Evolutionary conservation across 352 stramenopile genomes (phyloP), one percentile per base, ranked within the genome.

Genomic region (Phytopythium mirpurense): DNA sequence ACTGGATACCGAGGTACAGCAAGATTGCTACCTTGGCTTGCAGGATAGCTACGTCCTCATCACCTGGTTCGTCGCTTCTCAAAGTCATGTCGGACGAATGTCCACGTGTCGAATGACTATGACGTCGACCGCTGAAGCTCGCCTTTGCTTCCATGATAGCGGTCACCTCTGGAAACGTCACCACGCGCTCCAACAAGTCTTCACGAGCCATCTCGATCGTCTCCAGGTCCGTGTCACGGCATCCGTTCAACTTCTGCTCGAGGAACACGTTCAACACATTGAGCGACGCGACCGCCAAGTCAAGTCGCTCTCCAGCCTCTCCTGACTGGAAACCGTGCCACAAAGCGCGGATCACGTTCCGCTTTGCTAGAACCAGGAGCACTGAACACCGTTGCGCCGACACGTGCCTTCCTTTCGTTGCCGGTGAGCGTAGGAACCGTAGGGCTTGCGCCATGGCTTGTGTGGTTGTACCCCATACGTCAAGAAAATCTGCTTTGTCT

Each of bases 231-330:
- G 44, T 51, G 41, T 68, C 60, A 24, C 57, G 54, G 10, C 63
- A 59, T 14, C 51, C 38, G 19, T 63, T 51, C 11, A 78, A 12
- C 27, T 74, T 78, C 26, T 70, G 72, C 40, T 87, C 77, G 4
- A 93, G 59, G 41, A 79, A 79, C 21, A 63, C 44, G 37, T 87
- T 93, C 3, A 91, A 43, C 8, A 86, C 63, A 36, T 88, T 93
- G 0, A 91, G 53, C 5, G 78, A 85, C 18, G 78, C 65, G 14
- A 83, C 67, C 9, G 63, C 51, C 50, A 88, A 52, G 10, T 80
- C 65, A 12, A 40, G 36, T 18, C 56, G 56, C 43, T 35, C 62
- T 16, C 27, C 56, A 16, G 1, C 35, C 23, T 23, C 24, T n/a
- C 23, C 19, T 21, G n/a, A 65, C 16, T 68, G 40, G 12, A 73